Percentiles rank a stretch among this genome's conserved stretches.
These are phyloP conservation scores for Plasmodium coatneyi DNA, from an alignment of 169 alveolate genomes.

Conservation along the genomic window DNA sequence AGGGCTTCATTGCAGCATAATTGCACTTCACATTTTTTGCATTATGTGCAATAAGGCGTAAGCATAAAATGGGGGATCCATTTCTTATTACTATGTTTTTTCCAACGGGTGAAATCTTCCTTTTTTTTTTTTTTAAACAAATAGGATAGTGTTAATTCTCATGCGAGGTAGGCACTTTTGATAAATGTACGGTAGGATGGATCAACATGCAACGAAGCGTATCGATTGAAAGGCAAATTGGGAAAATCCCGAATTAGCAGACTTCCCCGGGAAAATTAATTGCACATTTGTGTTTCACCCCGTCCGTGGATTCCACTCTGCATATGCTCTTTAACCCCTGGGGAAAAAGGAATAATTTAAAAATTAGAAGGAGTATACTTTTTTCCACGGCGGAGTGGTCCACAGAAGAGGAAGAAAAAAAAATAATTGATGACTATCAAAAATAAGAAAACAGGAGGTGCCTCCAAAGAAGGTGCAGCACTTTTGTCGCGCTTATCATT, in stretches of 20 bases:
- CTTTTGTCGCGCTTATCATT: neutral
- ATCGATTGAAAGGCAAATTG: neutral
- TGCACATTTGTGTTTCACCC: neutral
- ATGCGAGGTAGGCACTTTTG: neutral
- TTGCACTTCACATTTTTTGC: neutral
- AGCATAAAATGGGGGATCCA: neutral
- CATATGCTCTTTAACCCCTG: neutral
- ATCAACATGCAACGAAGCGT: neutral
- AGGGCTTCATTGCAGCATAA: neutral
- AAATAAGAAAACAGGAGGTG: neutral
- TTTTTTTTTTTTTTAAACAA: neutral
- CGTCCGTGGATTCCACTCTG: neutral
- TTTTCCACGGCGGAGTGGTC: neutral
- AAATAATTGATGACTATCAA: neutral
- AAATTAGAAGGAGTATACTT: neutral
- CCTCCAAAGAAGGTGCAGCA: neutral
- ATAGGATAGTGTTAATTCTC: neutral
- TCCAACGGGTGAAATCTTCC: neutral
- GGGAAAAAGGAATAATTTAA: neutral
- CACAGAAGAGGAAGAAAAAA: neutral
- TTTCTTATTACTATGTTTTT: neutral
- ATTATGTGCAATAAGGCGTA: neutral
- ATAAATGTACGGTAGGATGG: neutral
- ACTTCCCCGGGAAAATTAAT: neutral
- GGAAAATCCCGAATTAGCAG: neutral